Evolutionary conservation across 805 yeast species (phyloP), one percentile per base, ranked within the genome.

Genomic region (Jamesozyma hellenica): DNA sequence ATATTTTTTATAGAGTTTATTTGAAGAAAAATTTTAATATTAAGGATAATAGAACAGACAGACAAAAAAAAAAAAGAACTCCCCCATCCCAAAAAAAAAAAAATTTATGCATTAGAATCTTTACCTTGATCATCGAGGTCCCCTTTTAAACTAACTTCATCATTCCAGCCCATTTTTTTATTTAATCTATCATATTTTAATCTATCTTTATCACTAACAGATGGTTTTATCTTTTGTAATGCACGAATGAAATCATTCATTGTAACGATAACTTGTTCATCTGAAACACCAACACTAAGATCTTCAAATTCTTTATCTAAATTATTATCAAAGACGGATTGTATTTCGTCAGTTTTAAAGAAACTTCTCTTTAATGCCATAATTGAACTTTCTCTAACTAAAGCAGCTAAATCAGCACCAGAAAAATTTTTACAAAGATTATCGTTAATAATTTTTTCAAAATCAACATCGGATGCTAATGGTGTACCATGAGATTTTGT

Each of bases 361-460:
- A 82, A 79, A 50, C 72, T 78, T 58, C 78, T 76, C 58, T 86
- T 82, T 58, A 88, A 69, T 1, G 96, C 94, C 38, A 75, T 64
- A 5, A 87, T 92, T 49, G 95, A 87, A n/a, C 97, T 94, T 56
- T 92, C 97, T 52, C 96, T 72, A 1, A 84, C 90, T 42, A 92
- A 64, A 3, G 96, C 86, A 1, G 94, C 86, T 41, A 92, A 69
- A 68, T 92, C 98, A 0, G 98, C 98, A 56, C 98, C 98, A 3
- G 94, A 82, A 57, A 85, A 92, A 63, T 86, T 90, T 45, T 84
- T 70, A 63, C 95, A 82, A 50, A 88, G 72, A 45, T 74, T 80
- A 60, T 86, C 94, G 29, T 71, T 68, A 0, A 94, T 87, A 39
- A 90, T 67, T 0, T 58, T 46, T 2, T 54, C 53, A 28, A 90